Evolutionary conservation across 805 yeast species (phyloP), one percentile per base, ranked within the genome.

Genomic region (Starmerella scarabaei): DNA sequence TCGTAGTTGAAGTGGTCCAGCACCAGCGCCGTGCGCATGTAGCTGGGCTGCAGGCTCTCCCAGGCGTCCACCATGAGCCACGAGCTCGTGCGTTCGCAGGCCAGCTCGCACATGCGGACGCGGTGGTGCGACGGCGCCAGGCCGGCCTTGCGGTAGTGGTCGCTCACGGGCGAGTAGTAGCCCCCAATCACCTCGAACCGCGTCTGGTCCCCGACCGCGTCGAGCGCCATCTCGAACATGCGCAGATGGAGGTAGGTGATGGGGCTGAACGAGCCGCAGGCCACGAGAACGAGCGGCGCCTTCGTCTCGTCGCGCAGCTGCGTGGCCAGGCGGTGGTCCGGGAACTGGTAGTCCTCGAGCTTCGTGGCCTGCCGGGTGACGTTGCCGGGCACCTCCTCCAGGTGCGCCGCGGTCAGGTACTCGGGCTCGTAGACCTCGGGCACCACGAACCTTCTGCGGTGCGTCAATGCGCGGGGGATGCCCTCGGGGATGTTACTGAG

Each of bases 31-130:
- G 98, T 91, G 50, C 98, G 71, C 21, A 94, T 84, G 59, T 91
- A 91, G 34, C 75, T 70, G 1, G 82, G 81, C 61, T 91, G 98
- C 44, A 91, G 66, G 3, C 93, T 79, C 63, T 91, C 98, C 98
- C 98, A 91, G 1, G 97, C 96, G 59, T 91, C 98, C 21, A 91
- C 98, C 98, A 91, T 91, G 30, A 91, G 68, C 98, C 98, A 91
- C 21, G 88, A 77, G 3, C 91, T 77, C 0, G 98, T 91, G 54
- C 98, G 70, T 57, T 91, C 98, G 61, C 98, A 86, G 0, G 96
- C 97, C 55, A 91, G 68, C 59, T 91, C 98, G 62, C 98, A 85
- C 98, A 91, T 91, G 38, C 97, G 69, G 9, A 91, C 98, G 42
- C 98, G 72, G 59, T 91, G 95, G 46, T 68, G 69, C 0, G 96